A percentile compares a stretch with the other conserved stretches of the same genome.
Conservation (phyloP, 2,329 filamentous ascomycete genomes). For the Neopestalotiopsis clavispora region DNA sequence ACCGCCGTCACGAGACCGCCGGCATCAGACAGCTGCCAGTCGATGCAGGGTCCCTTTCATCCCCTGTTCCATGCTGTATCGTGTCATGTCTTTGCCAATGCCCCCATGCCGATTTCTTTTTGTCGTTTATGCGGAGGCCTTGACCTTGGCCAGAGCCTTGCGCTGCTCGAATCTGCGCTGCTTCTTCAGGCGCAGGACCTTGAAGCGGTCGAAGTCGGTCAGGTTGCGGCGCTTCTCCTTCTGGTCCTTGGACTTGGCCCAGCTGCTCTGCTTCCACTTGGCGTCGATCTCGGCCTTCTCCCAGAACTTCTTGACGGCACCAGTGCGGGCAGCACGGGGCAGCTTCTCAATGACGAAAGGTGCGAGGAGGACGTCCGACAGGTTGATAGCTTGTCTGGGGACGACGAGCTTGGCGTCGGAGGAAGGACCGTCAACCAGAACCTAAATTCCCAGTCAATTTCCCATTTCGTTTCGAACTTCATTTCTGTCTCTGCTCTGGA, state of each 20-base stretch:
- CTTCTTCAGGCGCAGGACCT: slow-evolving; percentile 99
- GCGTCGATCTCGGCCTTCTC: slow-evolving; percentile 87
- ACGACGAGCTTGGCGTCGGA: slow-evolving; percentile 79
- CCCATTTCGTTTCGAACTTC: slow-evolving; percentile 32
- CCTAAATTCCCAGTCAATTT: slow-evolving; percentile 58
- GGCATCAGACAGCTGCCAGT: slow-evolving; percentile 9
- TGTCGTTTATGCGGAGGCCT: slow-evolving; percentile 72
- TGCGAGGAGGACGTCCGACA: slow-evolving; percentile 86
- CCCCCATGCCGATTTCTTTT: not conserved
- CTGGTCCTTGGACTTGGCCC: slow-evolving; percentile 92
- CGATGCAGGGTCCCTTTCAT: slow-evolving; percentile 2
- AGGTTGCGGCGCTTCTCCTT: slow-evolving; percentile 85
- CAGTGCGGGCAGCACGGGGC: slow-evolving; percentile 82
- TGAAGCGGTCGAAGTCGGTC: slow-evolving; percentile 99
- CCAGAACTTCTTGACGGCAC: slow-evolving; percentile 86
- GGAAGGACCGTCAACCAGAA: slow-evolving; percentile 93
- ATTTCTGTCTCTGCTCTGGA: slow-evolving; percentile 15
- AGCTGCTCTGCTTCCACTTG: slow-evolving; percentile 91
- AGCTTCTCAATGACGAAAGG: slow-evolving; percentile 86
- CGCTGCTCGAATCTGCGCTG: slow-evolving; percentile 98
- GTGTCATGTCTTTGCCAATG: slow-evolving; percentile 13
- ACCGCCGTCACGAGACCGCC: slow-evolving; percentile 4
- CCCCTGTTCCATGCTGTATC: slow-evolving; percentile 17
- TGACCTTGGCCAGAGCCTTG: slow-evolving; percentile 94
- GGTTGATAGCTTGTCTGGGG: slow-evolving; percentile 83